Evolutionary conservation across 2,329 filamentous ascomycete species (phyloP).

Genomic region (Colletotrichum lini): DNA sequence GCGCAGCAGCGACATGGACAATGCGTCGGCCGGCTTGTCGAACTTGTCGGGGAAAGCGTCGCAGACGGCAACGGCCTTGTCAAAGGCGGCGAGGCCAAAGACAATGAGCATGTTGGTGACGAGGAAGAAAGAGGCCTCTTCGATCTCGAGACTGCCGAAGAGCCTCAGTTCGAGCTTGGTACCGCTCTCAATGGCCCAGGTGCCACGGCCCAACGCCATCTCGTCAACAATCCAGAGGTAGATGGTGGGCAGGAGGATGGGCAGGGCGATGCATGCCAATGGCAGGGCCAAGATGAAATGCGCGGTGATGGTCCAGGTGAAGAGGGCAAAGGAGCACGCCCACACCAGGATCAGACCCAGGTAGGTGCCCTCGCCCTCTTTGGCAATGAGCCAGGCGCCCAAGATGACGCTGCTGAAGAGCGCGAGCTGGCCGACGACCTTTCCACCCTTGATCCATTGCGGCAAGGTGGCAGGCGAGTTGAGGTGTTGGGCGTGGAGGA

Average conservation of each 20-base stretch:
- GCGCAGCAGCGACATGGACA: conserved; percentile 65
- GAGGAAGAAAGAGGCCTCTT: conserved; percentile 83
- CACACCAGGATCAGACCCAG: conserved; percentile 79
- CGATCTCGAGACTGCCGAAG: conserved; percentile 77
- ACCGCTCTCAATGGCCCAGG: conserved; percentile 78
- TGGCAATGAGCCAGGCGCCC: conserved; percentile 61
- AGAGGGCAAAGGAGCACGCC: conserved; percentile 75
- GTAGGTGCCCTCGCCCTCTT: conserved; percentile 70
- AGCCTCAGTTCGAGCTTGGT: conserved; percentile 77
- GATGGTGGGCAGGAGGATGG: conserved; percentile 74
- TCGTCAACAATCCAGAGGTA: conserved; percentile 83
- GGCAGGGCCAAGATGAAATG: conserved; percentile 75
- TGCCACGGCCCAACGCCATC: conserved; percentile 75
- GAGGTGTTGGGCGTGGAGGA: conserved; percentile 65
- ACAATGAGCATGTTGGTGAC: conserved; percentile 79
- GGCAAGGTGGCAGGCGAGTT: conserved; percentile 50
- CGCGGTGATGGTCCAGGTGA: conserved; percentile 75
- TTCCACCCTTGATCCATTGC: conserved; percentile 46
- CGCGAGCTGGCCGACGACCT: conserved; percentile 64
- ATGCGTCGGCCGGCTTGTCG: conserved; percentile 58
- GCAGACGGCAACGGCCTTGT: conserved; percentile 77
- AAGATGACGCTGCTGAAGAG: conserved; percentile 61
- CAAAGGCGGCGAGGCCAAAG: conserved; percentile 77
- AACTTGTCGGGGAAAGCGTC: conserved; percentile 74
- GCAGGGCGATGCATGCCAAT: conserved; percentile 67